phyloP scores from a whole-genome alignment of 768 basidiomycete genomes.

The Auricularia sp. region DNA sequence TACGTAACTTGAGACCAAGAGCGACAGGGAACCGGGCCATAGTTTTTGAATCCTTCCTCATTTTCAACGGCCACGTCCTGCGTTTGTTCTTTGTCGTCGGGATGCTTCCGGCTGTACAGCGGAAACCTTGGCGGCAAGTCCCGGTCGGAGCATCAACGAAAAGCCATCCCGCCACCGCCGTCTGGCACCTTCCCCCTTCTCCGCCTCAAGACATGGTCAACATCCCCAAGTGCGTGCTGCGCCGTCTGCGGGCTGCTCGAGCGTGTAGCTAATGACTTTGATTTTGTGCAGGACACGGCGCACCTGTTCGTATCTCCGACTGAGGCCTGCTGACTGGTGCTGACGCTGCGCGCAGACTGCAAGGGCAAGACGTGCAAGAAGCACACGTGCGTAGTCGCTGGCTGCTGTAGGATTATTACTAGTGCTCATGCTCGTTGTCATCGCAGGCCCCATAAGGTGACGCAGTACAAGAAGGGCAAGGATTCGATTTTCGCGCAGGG shows the following conservation, averaged over 20 bases:
- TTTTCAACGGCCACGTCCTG: too few species aligned
- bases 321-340: conserved; percentile 11
- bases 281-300: conserved; percentile 65
- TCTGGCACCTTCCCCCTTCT: conserved; percentile 19
- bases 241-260: background rate
- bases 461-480: conserved; percentile 99
- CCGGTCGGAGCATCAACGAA: conserved; percentile 31
- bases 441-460: conserved; percentile 92
- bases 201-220: conserved; percentile 59
- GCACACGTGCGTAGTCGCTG: conserved; percentile 65
- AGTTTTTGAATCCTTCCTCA: too few species aligned
- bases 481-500: conserved; percentile 96
- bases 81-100: too few species aligned
- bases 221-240: conserved; percentile 75
- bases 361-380: conserved; percentile 95
- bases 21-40: too few species aligned
- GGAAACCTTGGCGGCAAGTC: background rate
- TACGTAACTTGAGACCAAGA: too few species aligned
- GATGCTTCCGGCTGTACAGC: background rate
- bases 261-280: conserved; percentile 7
- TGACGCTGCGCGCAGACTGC: conserved; percentile 49
- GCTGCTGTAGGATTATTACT: conserved; percentile 7
- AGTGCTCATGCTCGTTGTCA: conserved; percentile 9
- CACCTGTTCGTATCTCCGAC: conserved; percentile 64
- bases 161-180: background rate